Evolutionary conservation across 768 basidiomycete species (phyloP), one percentile per base, ranked within the genome.

Genomic region (Calocybe cyanea): DNA sequence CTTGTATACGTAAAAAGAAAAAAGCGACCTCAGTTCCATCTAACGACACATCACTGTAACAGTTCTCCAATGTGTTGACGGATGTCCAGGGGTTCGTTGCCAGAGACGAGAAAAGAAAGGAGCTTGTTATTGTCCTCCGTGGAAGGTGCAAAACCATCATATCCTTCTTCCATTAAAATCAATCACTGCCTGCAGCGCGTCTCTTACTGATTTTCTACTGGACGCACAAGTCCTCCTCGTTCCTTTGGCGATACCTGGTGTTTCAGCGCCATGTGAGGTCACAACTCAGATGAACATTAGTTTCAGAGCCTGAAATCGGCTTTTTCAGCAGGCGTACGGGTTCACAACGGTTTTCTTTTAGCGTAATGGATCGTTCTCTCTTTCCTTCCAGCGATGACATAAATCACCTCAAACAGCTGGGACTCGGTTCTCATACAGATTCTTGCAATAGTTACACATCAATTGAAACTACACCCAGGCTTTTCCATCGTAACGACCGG

Each of bases 11-110:
- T 28, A 28, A 28, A 6, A 6, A 5, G 25, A 28, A 6, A 28
- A 11, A 11, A 5, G 25, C 25, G 11, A 6, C 25, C 11, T 28
- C 11, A 28, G 25, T 28, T 11, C 11, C 5, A 11, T 5, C 25
- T 28, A 11, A 28, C 25, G 5, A 28, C 11, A n/a, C n/a, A n/a
- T n/a, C n/a, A n/a, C n/a, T n/a, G n/a, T 28, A 11, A 11, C 32
- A 78, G 77, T 68, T 78, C 40, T 62, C 63, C 1, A 72, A 71
- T 46, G 48, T 62, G 14, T 17, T 65, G 1, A 71, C 73, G 15
- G 74, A 75, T 48, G 63, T 74, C 11, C 70, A 70, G 52, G 76
- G 77, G 19, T 77, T 70, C 50, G 64, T 79, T n/a, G 76, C 72
- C 21, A 64, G 76, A 23, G 77, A 79, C 52, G 65, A 66, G 30